Evolutionary conservation across 805 yeast genomes (phyloP).

Genomic region (Wickerhamomyces xylosicus): DNA sequence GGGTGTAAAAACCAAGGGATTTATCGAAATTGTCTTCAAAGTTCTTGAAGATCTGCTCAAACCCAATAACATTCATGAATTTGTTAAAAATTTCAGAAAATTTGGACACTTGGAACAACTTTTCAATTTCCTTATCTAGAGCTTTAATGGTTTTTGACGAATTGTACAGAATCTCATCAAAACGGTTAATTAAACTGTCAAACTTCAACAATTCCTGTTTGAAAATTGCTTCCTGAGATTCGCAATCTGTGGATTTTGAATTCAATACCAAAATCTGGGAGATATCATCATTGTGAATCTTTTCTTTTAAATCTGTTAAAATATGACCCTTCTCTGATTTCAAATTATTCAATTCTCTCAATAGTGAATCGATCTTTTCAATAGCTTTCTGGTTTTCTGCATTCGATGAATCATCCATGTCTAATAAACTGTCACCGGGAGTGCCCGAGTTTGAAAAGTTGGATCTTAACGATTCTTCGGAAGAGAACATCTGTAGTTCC

Average conservation of each 20-base stretch:
- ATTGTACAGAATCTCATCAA: constrained; percentile 56
- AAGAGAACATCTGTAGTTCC: background rate
- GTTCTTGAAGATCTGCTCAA: constrained; percentile 45
- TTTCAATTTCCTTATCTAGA: constrained; percentile 35
- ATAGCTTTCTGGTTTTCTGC: constrained; percentile 27
- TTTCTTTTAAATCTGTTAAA: constrained; percentile 53
- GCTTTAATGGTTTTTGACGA: constrained; percentile 46
- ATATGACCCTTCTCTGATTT: constrained; percentile 54
- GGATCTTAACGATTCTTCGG: background rate
- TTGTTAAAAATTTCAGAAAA: constrained; percentile 28
- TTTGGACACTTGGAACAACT: constrained; percentile 29
- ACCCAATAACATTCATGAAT: constrained; percentile 29
- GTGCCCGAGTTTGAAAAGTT: background rate
- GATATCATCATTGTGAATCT: constrained; percentile 75
- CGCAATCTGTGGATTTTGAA: constrained; percentile 34
- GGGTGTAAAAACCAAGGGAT: constrained; percentile 56
- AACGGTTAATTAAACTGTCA: constrained; percentile 51
- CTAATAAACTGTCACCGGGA: constrained; percentile 45
- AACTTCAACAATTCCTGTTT: constrained; percentile 70
- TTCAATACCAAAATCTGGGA: constrained; percentile 64
- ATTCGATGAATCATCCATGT: constrained; percentile 45
- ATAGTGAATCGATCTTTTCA: constrained; percentile 39
- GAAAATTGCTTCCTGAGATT: constrained; percentile 52
- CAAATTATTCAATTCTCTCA: constrained; percentile 51
- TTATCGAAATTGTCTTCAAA: constrained; percentile 48